Evolutionary conservation across 768 basidiomycete species (phyloP).

Genomic region (Hortiboletus flavorubellus): DNA sequence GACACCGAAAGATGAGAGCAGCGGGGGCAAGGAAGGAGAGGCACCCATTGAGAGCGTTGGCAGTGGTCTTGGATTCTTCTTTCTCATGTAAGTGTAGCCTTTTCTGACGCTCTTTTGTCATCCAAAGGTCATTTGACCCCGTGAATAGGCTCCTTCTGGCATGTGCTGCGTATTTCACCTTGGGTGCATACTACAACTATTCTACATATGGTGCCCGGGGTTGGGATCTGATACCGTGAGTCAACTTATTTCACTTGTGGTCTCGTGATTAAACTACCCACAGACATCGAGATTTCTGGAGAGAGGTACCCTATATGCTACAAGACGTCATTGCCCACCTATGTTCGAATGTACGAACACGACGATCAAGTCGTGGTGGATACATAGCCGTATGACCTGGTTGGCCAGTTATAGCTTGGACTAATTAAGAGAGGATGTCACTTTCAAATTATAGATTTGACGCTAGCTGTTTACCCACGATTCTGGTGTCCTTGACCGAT

Average conservation of each 20-base stretch:
- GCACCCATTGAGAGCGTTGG: constrained; percentile 45
- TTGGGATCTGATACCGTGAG: constrained; percentile 80
- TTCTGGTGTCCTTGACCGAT: neutral
- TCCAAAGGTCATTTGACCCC: constrained; percentile 33
- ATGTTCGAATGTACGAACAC: constrained; percentile 68
- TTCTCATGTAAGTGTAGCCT: constrained; percentile 64
- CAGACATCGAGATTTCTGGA: constrained; percentile 89
- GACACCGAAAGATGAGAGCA: constrained; percentile 27
- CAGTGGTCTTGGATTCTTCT: constrained; percentile 86
- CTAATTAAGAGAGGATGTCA: neutral
- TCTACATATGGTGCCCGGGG: constrained; percentile 84
- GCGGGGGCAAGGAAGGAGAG: constrained; percentile 17
- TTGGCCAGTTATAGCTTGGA: neutral
- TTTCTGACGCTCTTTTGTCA: constrained; percentile 1
- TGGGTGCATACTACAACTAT: constrained; percentile 88
- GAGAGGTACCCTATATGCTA: constrained; percentile 84
- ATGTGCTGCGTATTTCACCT: constrained; percentile 63
- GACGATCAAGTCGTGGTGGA: constrained; percentile 62
- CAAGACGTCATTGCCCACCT: constrained; percentile 74
- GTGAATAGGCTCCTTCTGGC: constrained; percentile 49
- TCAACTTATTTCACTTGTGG: constrained; percentile 16
- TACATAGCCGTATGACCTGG: constrained; percentile 67
- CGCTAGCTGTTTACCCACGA: constrained; percentile 8
- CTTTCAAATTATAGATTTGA: constrained; percentile 6
- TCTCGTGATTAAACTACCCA: neutral